Base-by-base conservation (phyloP, 352 stramenopile species). In the Globisporangium echinulatum region DNA sequence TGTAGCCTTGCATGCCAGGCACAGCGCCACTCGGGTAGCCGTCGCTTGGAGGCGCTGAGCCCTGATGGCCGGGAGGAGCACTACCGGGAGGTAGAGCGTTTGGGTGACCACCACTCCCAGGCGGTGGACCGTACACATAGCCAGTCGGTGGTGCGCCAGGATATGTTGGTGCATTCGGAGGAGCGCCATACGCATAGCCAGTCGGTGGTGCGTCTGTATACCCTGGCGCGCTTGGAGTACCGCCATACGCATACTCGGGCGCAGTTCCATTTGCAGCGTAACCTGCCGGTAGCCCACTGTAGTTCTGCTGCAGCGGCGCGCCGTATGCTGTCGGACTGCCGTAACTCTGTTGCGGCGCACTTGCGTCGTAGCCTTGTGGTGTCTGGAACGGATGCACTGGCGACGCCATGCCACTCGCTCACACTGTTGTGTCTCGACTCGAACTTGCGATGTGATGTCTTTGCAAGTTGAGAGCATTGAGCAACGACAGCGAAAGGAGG, bases 331-430 rank as follows among this genome's bases (percentile, higher is more conserved):
- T 25, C 13, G 46, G 14, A 6, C 6, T 8, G 46, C 46, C n/a
- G 46, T 49, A 49, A 15, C 17, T 17, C 4, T 36, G 49, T 14
- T 49, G 50, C 15, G 43, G 42, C 1, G 55, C 36, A 17, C 42
- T 55, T 9, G 25, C 5, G 6, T 15, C 43, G 17, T 54, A 40
- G 15, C n/a, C 37, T 53, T 58, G 58, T 10, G 25, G 17, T 1
- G 33, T n/a, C 44, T 58, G 50, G 11, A 52, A 53, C 19, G 58
- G 50, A 52, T 60, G 43, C 43, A 58, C 58, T 3, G 58, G 52
- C 33, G 46, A 60, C 11, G 25, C 25, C 25, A 33, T 33, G 25
- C 25, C 25, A 2, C 14, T 36, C 6, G 15, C 17, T 25, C 46
- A 17, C 13, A 17, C 14, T 50, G n/a, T 25, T 17, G 46, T 33